A percentile compares a stretch with the other conserved stretches of the same genome.
phyloP scores from a whole-genome alignment of 179 eudicot species.

The Corrigiola litoralis region DNA sequence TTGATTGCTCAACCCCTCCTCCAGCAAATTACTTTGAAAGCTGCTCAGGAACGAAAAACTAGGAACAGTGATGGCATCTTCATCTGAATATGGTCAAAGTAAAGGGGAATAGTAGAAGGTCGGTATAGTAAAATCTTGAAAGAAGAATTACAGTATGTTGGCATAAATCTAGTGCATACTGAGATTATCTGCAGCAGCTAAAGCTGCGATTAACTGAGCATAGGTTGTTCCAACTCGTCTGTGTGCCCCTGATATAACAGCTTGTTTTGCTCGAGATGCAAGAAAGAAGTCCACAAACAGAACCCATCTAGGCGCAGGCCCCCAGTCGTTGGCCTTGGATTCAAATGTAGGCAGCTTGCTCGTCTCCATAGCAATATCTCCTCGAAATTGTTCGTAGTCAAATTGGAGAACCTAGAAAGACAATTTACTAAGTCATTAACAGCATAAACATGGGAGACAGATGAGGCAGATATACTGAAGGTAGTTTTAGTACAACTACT shows the following conservation, averaged over 20 bases:
- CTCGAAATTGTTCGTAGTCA: slow-evolving; percentile 57
- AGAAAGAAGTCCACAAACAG: slow-evolving; percentile 98
- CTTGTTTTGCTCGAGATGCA: slow-evolving; percentile 84
- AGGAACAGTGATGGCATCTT: slow-evolving; percentile 30
- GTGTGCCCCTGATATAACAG: slow-evolving; percentile 89
- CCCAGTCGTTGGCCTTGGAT: slow-evolving; percentile 90
- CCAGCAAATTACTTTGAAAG: slow-evolving; percentile 51
- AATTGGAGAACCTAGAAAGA: slow-evolving; percentile 72
- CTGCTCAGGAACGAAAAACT: slow-evolving; percentile 70
- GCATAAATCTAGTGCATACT: slow-evolving; percentile 50
- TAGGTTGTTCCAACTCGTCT: slow-evolving; percentile 96
- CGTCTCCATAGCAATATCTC: too few relatives aligned
- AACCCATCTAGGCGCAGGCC: slow-evolving; percentile 99
- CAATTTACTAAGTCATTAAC: neutral
- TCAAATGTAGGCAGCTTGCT: slow-evolving; percentile 23
- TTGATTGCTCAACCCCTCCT: slow-evolving; percentile 70
- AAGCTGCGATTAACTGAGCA: slow-evolving; percentile 85
- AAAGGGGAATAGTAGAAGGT: neutral
- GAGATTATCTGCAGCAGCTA: slow-evolving; percentile 66
- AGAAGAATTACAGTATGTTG: neutral
- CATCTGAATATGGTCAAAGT: slow-evolving; percentile 31
- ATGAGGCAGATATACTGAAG: too few relatives aligned
- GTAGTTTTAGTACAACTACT: too few relatives aligned
- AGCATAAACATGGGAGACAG: too few relatives aligned
- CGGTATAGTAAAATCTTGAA: neutral